Evolutionary conservation across 192 early-diverging fungal species (phyloP), one percentile per base, ranked within the genome.

Genomic region (Pilobolus umbonatus): DNA sequence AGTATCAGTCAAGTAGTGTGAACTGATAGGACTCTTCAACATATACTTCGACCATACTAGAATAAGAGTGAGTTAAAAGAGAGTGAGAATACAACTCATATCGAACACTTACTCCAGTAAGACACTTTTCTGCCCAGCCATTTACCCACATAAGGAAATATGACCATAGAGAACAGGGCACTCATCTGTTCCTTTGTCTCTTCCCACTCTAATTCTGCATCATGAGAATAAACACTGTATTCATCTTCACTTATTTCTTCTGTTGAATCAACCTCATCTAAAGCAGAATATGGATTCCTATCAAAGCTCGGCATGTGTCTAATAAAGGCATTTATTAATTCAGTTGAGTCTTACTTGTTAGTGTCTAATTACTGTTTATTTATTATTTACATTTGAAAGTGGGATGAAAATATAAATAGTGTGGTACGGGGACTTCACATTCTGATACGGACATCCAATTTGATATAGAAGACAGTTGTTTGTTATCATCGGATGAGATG

Each of bases 151-250:
- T 60, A 75, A 17, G 78, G 78, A 19, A 80, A 77, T 42, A 80
- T 68, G 29, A 80, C 78, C 8, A 80, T 58, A 9, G 78, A 76
- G 48, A 77, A 66, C 14, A 80, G 40, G 10, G 68, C 60, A 12
- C 65, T 57, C 11, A 76, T 62, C 34, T 80, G 78, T 26, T 72
- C 70, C 55, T 75, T 75, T 53, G 67, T 77, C 61, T 80, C 78
- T 53, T 80, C 75, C 78, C 78, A 80, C 57, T 80, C 75, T 14
- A 57, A 45, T 45, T 80, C 73, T 22, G 71, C 73, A 59, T 80
- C 78, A 5, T 67, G 60, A 11, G 44, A 40, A 19, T 61, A 53
- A 28, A 60, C 31, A 36, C 45, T 47, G 4, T 52, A 50, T 17
- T 72, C 51, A 48, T 69, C 68, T n/a, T 40, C 31, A 19, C 51